These are phyloP conservation scores for Cladosporium austrohemisphaericum DNA, from an alignment of 2,329 filamentous ascomycete species.

Conservation along the genomic window DNA sequence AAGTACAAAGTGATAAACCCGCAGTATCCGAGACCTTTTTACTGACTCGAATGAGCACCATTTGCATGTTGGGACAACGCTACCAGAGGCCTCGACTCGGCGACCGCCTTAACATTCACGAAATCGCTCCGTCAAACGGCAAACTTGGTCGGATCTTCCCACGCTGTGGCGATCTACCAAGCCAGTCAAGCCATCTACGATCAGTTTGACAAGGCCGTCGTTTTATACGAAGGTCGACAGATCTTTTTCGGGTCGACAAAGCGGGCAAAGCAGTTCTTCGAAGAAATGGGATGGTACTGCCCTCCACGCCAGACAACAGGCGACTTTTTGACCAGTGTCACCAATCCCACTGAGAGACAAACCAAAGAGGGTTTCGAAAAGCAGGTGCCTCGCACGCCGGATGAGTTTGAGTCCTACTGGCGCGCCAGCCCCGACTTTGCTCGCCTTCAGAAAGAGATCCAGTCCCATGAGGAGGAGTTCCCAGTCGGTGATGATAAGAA, in stretches of 20 bases:
- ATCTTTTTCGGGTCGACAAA: constrained; percentile 68
- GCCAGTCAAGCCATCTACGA: constrained; percentile 53
- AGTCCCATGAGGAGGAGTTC: constrained; percentile 47
- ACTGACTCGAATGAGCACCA: too few relatives aligned
- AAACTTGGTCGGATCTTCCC: constrained; percentile 48
- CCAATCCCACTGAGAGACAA: constrained; percentile 59
- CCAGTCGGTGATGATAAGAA: constrained; percentile 41
- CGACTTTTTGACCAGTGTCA: constrained; percentile 68
- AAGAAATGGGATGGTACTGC: constrained; percentile 65
- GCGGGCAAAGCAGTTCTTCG: constrained; percentile 62
- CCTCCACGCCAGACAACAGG: constrained; percentile 63
- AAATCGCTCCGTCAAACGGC: constrained; percentile 50
- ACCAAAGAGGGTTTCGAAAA: constrained; percentile 57
- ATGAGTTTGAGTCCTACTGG: constrained; percentile 61
- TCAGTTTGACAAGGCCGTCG: constrained; percentile 69
- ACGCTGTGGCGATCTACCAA: constrained; percentile 58
- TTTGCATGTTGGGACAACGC: constrained; percentile 46
- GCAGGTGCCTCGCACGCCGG: constrained; percentile 62
- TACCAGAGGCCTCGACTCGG: constrained; percentile 51
- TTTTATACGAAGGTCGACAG: constrained; percentile 72
- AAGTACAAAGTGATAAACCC: too few relatives aligned
- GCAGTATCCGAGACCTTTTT: too few relatives aligned
- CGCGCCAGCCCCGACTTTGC: constrained; percentile 45
- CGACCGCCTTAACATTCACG: constrained; percentile 58
- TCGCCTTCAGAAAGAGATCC: constrained; percentile 47